Evolutionary conservation across 1,284 basidiomycete genomes (phyloP).

Genomic region (Sporisorium graminicola): DNA sequence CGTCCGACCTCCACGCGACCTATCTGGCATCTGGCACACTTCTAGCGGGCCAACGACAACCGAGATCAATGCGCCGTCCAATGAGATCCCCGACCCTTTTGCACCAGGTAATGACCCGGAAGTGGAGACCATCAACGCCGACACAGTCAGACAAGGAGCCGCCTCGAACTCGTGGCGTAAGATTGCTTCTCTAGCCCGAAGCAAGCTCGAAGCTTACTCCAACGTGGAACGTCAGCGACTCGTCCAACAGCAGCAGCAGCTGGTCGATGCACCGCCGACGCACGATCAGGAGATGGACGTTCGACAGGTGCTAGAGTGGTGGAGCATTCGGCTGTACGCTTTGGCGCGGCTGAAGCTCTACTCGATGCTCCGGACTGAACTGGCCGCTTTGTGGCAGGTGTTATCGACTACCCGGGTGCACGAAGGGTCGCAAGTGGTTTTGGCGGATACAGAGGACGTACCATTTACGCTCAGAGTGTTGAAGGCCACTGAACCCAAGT

Average conservation of each 20-base stretch:
- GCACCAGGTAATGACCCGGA: neutral
- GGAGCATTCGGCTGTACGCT: slow-evolving; percentile 44
- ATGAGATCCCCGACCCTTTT: slow-evolving; percentile 25
- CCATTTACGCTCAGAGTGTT: slow-evolving; percentile 40
- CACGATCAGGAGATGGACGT: neutral
- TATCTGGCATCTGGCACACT: slow-evolving; percentile 30
- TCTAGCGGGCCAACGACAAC: neutral
- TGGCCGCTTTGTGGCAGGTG: slow-evolving; percentile 32
- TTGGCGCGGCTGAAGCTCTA: slow-evolving; percentile 41
- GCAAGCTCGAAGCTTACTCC: slow-evolving; percentile 12
- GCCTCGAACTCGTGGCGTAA: slow-evolving; percentile 38
- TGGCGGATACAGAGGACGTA: slow-evolving; percentile 11
- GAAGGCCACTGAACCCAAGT: slow-evolving; percentile 29
- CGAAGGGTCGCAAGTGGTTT: neutral
- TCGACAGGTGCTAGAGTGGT: slow-evolving; percentile 37
- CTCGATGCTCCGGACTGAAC: slow-evolving; percentile 40
- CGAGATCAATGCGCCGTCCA: neutral
- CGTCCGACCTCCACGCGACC: slow-evolving; percentile 39
- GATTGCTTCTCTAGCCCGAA: slow-evolving; percentile 28
- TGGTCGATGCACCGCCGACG: neutral
- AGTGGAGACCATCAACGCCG: neutral
- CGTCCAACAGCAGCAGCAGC: neutral
- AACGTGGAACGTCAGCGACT: neutral
- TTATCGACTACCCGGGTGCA: neutral
- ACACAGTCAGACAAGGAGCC: slow-evolving; percentile 20